Conservation (phyloP, 2,329 filamentous ascomycete species). For the Sporothrix humicola region DNA sequence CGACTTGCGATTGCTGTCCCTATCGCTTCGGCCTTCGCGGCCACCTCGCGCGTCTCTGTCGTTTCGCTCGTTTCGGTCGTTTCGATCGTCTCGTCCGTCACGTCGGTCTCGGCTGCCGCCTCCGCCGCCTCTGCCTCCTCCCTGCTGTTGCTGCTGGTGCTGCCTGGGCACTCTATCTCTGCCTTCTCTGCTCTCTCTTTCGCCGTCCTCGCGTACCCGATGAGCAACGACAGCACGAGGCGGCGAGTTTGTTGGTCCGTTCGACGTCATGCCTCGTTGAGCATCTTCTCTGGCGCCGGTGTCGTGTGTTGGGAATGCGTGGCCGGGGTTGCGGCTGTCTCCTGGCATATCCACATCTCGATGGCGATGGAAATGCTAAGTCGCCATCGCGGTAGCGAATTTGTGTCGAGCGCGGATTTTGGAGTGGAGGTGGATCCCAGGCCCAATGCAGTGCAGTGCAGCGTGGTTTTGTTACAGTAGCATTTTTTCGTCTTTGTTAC, state of each 20-base stretch:
- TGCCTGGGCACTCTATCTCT: constrained; percentile 38
- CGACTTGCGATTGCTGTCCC: constrained; percentile 34
- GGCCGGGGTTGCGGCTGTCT: constrained; percentile 47
- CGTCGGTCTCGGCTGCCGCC: not conserved
- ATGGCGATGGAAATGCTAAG: constrained; percentile 39
- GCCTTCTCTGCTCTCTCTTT: constrained; percentile 32
- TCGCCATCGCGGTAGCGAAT: constrained; percentile 41
- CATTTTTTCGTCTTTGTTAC: not conserved
- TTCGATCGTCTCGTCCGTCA: constrained; percentile 27
- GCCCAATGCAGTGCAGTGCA: not conserved
- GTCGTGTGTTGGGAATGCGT: constrained; percentile 37
- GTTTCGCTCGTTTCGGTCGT: constrained; percentile 19
- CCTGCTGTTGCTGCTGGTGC: constrained; percentile 28
- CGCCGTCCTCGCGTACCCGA: constrained; percentile 38
- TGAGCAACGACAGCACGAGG: constrained; percentile 42
- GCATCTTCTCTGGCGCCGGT: constrained; percentile 47
- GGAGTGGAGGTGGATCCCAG: not conserved
- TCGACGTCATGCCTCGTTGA: constrained; percentile 46
- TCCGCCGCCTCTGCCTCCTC: constrained; percentile 32
- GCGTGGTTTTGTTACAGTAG: not conserved
- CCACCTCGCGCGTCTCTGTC: constrained; percentile 26
- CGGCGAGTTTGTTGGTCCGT: constrained; percentile 40
- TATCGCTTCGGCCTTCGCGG: constrained; percentile 21
- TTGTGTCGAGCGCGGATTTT: constrained; percentile 32
- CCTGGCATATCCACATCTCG: constrained; percentile 52